Conservation (phyloP, 2,329 filamentous ascomycete species). For the Botrytis porri region DNA sequence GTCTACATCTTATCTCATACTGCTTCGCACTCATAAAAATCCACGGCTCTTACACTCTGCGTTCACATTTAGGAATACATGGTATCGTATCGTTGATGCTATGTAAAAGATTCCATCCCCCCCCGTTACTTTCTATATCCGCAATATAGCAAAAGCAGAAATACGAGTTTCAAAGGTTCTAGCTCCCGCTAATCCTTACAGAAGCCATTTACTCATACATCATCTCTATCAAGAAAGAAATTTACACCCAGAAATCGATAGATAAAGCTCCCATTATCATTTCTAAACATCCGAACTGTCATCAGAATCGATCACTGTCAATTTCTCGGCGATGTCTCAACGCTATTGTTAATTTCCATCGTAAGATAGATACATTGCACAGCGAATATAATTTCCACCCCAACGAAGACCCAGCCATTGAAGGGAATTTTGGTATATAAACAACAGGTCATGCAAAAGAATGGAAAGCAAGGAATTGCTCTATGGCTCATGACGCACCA, state of each 20-base stretch:
- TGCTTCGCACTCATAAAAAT: neutral
- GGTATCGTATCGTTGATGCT: neutral
- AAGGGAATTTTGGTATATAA: neutral
- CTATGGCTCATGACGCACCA: neutral
- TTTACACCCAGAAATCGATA: rapidly evolving
- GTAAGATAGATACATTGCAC: too few relatives aligned
- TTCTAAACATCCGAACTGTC: neutral
- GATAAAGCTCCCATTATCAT: neutral
- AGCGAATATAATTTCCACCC: too few relatives aligned
- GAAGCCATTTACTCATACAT: neutral
- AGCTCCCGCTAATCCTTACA: neutral
- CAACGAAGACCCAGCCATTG: neutral
- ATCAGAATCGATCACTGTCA: neutral
- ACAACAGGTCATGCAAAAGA: neutral
- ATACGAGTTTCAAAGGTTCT: rapidly evolving
- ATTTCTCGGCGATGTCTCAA: neutral
- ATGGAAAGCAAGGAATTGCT: rapidly evolving
- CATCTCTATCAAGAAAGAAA: neutral
- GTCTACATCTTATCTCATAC: neutral
- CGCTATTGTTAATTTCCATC: neutral
- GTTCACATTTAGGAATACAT: rapidly evolving
- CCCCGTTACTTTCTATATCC: neutral
- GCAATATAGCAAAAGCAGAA: neutral
- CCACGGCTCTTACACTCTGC: rapidly evolving
- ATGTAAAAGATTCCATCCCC: neutral